A percentile compares a stretch with the other conserved stretches of the same genome.
These are phyloP conservation scores for Domatiomyces globalis DNA, from an alignment of 2,329 filamentous ascomycete species.

Conservation along the genomic window DNA sequence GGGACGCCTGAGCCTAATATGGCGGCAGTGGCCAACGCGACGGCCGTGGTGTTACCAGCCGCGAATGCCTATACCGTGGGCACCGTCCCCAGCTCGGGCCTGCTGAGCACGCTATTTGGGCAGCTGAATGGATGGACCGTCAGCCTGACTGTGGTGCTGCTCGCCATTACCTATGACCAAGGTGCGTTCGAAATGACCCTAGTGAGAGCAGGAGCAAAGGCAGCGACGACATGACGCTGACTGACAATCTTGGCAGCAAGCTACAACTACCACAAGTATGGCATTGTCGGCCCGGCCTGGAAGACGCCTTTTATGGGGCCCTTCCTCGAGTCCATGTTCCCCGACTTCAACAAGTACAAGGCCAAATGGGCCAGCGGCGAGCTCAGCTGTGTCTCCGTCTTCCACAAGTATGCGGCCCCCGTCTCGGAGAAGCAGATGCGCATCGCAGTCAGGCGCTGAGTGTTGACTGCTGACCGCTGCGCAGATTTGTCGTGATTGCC, in stretches of 20 bases:
- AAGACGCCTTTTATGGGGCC: conserved; percentile 88
- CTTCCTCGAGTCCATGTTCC: conserved; percentile 81
- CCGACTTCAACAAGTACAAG: conserved; percentile 81
- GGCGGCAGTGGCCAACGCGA: conserved; percentile 43
- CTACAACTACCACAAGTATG: conserved; percentile 61
- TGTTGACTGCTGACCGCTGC: neutral
- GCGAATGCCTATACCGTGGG: conserved; percentile 39
- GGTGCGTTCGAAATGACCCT: conserved; percentile 41
- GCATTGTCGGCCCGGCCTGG: conserved; percentile 58
- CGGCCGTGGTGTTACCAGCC: conserved; percentile 52
- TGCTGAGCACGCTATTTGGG: conserved; percentile 10
- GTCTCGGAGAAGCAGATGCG: neutral
- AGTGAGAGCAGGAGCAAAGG: neutral
- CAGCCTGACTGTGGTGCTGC: conserved; percentile 53
- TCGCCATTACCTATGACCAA: conserved; percentile 77
- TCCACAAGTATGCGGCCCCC: conserved; percentile 91
- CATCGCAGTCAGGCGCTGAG: neutral
- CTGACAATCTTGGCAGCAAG: conserved; percentile 40
- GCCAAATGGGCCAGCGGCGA: conserved; percentile 84
- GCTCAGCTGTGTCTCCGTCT: conserved; percentile 93
- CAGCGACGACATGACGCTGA: conserved; percentile 2
- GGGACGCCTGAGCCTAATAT: conserved; percentile 6
- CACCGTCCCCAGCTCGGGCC: conserved; percentile 1
- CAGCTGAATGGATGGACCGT: conserved; percentile 48
- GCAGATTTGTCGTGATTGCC: conserved; percentile 89